Evolutionary conservation across 2,329 filamentous ascomycete species (phyloP).

Genomic region (Alternaria arbusti): DNA sequence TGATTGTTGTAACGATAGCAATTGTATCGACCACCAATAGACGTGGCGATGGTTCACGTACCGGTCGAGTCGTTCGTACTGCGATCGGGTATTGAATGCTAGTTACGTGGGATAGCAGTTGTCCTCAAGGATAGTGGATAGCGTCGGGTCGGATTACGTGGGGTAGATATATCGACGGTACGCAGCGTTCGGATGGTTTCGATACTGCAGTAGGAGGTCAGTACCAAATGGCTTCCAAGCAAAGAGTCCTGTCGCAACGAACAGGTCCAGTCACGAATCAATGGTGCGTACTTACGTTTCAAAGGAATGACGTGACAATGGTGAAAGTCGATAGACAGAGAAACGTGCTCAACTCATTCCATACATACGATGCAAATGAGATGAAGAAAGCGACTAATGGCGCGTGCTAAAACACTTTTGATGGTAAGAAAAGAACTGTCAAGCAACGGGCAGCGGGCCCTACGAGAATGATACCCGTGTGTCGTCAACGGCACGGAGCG

Average conservation of each 20-base stretch:
- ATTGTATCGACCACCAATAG: not conserved
- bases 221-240: slow-evolving; percentile 3
- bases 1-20: not conserved
- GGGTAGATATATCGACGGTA: not conserved
- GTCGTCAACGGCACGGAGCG: slow-evolving; percentile 37
- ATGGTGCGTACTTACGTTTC: slow-evolving; percentile 18
- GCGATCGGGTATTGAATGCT: not conserved
- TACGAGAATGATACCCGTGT: slow-evolving; percentile 27
- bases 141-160: slow-evolving; percentile 5
- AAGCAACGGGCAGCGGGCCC: slow-evolving; percentile 14
- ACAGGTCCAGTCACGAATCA: not conserved
- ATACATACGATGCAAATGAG: not conserved
- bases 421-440: slow-evolving; percentile 13
- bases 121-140: not conserved
- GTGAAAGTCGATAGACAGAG: not conserved
- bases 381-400: slow-evolving; percentile 19
- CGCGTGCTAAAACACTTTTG: slow-evolving; percentile 17
- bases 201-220: slow-evolving; percentile 8
- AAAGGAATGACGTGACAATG: slow-evolving; percentile 1
- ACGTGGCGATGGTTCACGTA: slow-evolving; percentile 3
- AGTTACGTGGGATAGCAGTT: not conserved
- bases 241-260: not conserved
- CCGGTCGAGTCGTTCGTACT: slow-evolving; percentile 5
- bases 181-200: not conserved
- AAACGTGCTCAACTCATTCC: slow-evolving; percentile 6